These are phyloP conservation scores for Pholiota conissans DNA, from an alignment of 768 basidiomycete species.

Conservation along the genomic window DNA sequence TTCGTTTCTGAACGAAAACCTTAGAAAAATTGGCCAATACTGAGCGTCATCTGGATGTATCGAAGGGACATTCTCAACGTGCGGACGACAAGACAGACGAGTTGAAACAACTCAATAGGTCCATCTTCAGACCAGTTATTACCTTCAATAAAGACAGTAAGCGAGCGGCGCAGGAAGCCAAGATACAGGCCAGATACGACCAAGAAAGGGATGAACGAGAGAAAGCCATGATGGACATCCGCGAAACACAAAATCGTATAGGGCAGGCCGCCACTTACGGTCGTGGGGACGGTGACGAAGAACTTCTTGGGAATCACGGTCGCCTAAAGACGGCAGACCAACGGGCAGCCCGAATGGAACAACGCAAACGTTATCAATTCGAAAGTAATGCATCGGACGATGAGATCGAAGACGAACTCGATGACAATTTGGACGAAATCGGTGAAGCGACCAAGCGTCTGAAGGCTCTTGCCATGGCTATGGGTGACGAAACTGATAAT, in stretches of 20 bases:
- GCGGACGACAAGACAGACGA: slow-evolving; percentile 95
- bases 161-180: slow-evolving; percentile 82
- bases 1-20: not conserved
- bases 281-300: slow-evolving; percentile 45
- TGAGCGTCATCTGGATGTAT: slow-evolving; percentile 90
- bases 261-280: slow-evolving; percentile 72
- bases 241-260: slow-evolving; percentile 85
- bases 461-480: slow-evolving; percentile 75
- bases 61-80: slow-evolving; percentile 82
- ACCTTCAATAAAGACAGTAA: slow-evolving; percentile 93
- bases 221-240: slow-evolving; percentile 81
- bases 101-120: slow-evolving; percentile 90
- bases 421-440: slow-evolving; percentile 89
- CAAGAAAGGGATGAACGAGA: slow-evolving; percentile 85
- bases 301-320: slow-evolving; percentile 38
- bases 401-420: slow-evolving; percentile 92
- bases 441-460: slow-evolving; percentile 73
- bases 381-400: slow-evolving; percentile 90
- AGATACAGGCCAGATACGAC: slow-evolving; percentile 82
- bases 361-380: slow-evolving; percentile 85
- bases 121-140: slow-evolving; percentile 92
- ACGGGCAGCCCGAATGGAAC: slow-evolving; percentile 58
- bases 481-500: slow-evolving; percentile 84
- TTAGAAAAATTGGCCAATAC: slow-evolving; percentile 89
- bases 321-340: slow-evolving; percentile 52